phyloP scores from a whole-genome alignment of 805 yeast species.

The Metschnikowia drakensbergensis region DNA sequence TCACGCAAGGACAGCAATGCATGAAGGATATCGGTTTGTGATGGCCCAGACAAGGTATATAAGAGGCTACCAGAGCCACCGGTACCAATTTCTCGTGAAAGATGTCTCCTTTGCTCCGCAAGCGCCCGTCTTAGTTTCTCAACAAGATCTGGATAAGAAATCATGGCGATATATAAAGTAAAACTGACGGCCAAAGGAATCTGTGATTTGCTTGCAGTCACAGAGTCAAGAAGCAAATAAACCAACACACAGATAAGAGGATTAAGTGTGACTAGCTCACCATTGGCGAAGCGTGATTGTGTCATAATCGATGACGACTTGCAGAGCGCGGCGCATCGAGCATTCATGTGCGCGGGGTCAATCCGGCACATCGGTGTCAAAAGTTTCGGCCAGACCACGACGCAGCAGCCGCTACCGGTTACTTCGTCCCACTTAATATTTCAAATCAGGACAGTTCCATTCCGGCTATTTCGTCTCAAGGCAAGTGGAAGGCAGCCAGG shows the following conservation, averaged over 20 bases:
- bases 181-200: background rate
- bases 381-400: background rate
- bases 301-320: background rate
- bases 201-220: background rate
- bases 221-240: background rate
- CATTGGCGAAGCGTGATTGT: background rate
- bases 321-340: background rate
- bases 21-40: constrained; percentile 30
- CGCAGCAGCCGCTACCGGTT: no score
- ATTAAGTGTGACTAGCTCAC: background rate
- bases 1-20: constrained; percentile 47
- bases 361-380: background rate
- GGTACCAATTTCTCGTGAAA: background rate
- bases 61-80: background rate
- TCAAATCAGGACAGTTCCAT: no score
- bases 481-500: no score
- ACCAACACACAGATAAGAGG: background rate
- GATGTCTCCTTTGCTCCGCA: background rate
- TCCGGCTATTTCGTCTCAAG: no score
- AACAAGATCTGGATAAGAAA: background rate
- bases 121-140: background rate
- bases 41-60: constrained; percentile 17
- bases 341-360: background rate
- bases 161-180: background rate
- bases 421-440: no score